phyloP scores from a whole-genome alignment of 257 asterid species.

The Phtheirospermum japonicum region DNA sequence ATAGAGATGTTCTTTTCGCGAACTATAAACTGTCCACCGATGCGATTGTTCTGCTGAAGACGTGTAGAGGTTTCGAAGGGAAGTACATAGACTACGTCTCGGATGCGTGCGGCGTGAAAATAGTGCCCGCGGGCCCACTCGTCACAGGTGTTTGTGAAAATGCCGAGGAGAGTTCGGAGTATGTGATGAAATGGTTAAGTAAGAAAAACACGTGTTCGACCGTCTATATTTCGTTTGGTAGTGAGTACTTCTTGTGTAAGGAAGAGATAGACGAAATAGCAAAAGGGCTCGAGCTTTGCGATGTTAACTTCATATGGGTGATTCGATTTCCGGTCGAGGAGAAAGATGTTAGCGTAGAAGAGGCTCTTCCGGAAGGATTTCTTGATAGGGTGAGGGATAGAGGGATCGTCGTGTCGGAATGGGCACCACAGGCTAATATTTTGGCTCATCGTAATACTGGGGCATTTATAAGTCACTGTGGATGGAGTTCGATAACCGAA shows the following conservation, averaged over 20 bases:
- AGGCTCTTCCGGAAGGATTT: conserved; percentile 35
- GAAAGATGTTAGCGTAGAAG: no score
- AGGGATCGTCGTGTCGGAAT: conserved; percentile 30
- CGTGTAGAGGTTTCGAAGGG: conserved; percentile 29
- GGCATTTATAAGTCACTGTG: conserved; percentile 43
- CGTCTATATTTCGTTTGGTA: conserved; percentile 44
- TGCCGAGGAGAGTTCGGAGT: no score
- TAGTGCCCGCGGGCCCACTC: conserved; percentile 36
- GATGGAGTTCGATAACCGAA: conserved; percentile 35
- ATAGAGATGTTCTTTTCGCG: not conserved
- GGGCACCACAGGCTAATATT: conserved; percentile 41
- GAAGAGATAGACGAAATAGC: conserved; percentile 30
- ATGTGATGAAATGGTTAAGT: conserved; percentile 3
- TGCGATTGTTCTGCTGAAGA: conserved; percentile 31
- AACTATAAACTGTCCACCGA: conserved; percentile 23
- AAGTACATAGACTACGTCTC: conserved; percentile 39
- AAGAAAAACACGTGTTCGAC: conserved; percentile 27
- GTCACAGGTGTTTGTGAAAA: no score
- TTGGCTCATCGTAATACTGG: conserved; percentile 36
- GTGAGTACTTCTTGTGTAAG: conserved; percentile 36
- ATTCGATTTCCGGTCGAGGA: conserved; percentile 36
- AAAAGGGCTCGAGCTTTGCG: conserved; percentile 34
- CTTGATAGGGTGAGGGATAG: conserved; percentile 34
- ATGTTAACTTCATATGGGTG: conserved; percentile 35
- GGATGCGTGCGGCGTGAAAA: conserved; percentile 3